Percentiles rank a stretch among this genome's conserved stretches.
Conservation (phyloP, 2,329 filamentous ascomycete genomes). For the Hymenoscyphus fructigenus region DNA sequence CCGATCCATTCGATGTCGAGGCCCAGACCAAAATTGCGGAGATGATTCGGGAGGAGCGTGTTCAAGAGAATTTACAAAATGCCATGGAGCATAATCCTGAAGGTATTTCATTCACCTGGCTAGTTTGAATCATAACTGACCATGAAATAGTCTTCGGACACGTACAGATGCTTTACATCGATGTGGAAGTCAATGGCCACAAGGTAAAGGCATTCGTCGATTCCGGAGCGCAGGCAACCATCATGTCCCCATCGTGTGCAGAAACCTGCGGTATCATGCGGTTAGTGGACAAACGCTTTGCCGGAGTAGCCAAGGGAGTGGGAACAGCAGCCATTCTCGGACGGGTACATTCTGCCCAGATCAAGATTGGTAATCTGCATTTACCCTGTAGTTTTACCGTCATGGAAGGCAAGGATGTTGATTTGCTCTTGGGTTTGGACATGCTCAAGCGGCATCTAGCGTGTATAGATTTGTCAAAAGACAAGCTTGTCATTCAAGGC, state of each 20-base stretch:
- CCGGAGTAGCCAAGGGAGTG: conserved; percentile 88
- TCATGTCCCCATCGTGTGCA: conserved; percentile 95
- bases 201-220: conserved; percentile 96
- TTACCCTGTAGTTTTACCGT: conserved; percentile 96
- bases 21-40: conserved; percentile 92
- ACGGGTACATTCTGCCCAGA: conserved; percentile 90
- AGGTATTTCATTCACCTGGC: conserved; percentile 56
- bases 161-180: conserved; percentile 94
- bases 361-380: conserved; percentile 85
- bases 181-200: conserved; percentile 90
- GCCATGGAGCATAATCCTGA: conserved; percentile 97
- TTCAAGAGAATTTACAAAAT: conserved; percentile 93
- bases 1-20: conserved; percentile 91
- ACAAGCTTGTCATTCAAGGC: conserved; percentile 83
- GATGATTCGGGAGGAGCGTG: conserved; percentile 91
- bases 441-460: conserved; percentile 98
- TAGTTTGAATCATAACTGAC: conserved; percentile 13
- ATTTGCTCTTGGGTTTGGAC: conserved; percentile 87
- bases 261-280: conserved; percentile 95
- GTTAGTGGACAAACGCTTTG: conserved; percentile 87
- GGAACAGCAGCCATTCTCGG: conserved; percentile 94
- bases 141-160: conserved; percentile 74
- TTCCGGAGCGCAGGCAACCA: conserved; percentile 94
- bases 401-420: conserved; percentile 98
- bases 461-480: conserved; percentile 80